A percentile compares a stretch with the other conserved stretches of the same genome.
phyloP scores from a whole-genome alignment of 371 early-diverging fungal genomes.

The Mitosporidium daphniae region DNA sequence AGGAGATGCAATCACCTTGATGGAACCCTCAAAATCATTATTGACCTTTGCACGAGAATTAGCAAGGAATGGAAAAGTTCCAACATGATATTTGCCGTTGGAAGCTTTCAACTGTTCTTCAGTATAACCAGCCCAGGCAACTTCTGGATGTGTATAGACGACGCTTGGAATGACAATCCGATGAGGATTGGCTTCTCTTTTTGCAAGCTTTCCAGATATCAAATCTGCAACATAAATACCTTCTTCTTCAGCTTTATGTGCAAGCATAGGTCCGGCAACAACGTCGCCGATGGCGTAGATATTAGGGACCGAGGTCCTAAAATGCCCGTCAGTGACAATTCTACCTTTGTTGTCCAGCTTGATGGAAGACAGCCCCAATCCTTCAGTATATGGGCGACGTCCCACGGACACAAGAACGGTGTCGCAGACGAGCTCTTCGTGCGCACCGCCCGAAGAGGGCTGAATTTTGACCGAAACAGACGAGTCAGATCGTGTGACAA shows the following conservation, averaged over 20 bases:
- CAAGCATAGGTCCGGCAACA: constrained; percentile 81
- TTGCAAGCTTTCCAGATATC: constrained; percentile 53
- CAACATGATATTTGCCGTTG: constrained; percentile 42
- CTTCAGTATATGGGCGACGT: constrained; percentile 63
- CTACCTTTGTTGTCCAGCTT: constrained; percentile 50
- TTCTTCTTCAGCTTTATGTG: constrained; percentile 96
- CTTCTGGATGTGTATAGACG: constrained; percentile 89
- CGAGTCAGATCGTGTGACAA: constrained; percentile 1
- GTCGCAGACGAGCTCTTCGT: constrained; percentile 34
- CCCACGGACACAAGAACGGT: constrained; percentile 66
- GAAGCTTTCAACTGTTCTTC: constrained; percentile 55
- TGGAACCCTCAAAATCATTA: constrained; percentile 47
- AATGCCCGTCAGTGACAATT: constrained; percentile 38
- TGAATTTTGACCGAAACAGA: background rate
- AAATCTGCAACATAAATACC: constrained; percentile 75
- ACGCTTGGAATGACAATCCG: constrained; percentile 86
- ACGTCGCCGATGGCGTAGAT: constrained; percentile 85
- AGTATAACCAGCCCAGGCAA: constrained; percentile 85
- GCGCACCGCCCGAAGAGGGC: background rate
- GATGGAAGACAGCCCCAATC: constrained; percentile 51
- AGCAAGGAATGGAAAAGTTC: constrained; percentile 68
- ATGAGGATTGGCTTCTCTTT: no score
- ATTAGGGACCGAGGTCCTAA: constrained; percentile 45
- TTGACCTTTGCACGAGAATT: constrained; percentile 88
- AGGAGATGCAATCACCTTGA: constrained; percentile 72